Evolutionary conservation across 2,329 filamentous ascomycete genomes (phyloP).

Genomic region (Cladophialophora chaetospira): DNA sequence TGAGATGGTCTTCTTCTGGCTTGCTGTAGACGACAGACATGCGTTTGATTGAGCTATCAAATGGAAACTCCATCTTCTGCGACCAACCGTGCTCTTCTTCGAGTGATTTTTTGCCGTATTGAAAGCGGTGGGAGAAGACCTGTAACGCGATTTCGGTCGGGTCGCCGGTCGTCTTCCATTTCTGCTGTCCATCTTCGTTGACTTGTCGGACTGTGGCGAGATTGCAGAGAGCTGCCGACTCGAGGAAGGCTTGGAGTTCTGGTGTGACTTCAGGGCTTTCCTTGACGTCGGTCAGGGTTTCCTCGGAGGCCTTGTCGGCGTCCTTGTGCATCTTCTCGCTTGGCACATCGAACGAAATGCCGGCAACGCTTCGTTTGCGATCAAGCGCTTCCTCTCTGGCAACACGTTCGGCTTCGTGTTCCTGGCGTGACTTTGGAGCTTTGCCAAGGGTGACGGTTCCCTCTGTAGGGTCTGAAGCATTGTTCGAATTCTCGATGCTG

Average conservation of each 20-base stretch:
- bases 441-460: constrained; percentile 48
- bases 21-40: constrained; percentile 64
- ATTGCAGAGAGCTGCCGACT: constrained; percentile 59
- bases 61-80: constrained; percentile 63
- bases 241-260: constrained; percentile 54
- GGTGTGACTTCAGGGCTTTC: constrained; percentile 45
- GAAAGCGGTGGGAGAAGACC: constrained; percentile 64
- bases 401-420: constrained; percentile 38
- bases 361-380: constrained; percentile 61
- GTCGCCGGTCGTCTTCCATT: constrained; percentile 63
- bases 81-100: constrained; percentile 49
- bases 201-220: constrained; percentile 54
- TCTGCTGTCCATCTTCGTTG: constrained; percentile 36
- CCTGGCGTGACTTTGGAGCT: constrained; percentile 36
- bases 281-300: constrained; percentile 23
- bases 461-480: constrained; percentile 60
- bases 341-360: constrained; percentile 65
- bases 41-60: constrained; percentile 65
- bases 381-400: constrained; percentile 54
- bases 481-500: constrained; percentile 58
- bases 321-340: constrained; percentile 46
- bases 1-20: constrained; percentile 33
- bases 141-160: constrained; percentile 69
- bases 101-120: constrained; percentile 44
- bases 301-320: constrained; percentile 35